These are phyloP conservation scores for Aspergillus udagawae DNA, from an alignment of 2,329 filamentous ascomycete genomes.

Conservation along the genomic window DNA sequence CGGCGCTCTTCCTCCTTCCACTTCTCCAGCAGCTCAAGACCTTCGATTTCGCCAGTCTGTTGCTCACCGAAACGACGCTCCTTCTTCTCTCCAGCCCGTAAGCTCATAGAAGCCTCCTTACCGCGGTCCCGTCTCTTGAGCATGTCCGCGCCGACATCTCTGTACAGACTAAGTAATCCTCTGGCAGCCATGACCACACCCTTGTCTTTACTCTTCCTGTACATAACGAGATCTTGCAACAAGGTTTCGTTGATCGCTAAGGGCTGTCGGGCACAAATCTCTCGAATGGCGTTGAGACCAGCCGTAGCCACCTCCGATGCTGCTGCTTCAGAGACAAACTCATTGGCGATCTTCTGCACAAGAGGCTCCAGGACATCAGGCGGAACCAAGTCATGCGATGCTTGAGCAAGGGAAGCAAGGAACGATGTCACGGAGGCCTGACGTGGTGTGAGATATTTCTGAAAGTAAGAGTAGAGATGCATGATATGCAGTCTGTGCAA, in stretches of 20 bases:
- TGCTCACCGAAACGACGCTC: slow-evolving; percentile 81
- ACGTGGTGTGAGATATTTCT: slow-evolving; percentile 82
- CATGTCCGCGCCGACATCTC: slow-evolving; percentile 85
- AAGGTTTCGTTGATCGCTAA: slow-evolving; percentile 94
- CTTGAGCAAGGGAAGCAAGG: slow-evolving; percentile 85
- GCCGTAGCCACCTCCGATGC: slow-evolving; percentile 88
- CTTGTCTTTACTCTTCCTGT: slow-evolving; percentile 96
- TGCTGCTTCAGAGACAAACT: slow-evolving; percentile 93
- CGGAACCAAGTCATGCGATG: slow-evolving; percentile 84
- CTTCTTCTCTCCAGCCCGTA: slow-evolving; percentile 70
- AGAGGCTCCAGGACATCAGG: slow-evolving; percentile 89
- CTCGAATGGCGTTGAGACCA: slow-evolving; percentile 88
- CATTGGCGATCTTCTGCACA: slow-evolving; percentile 92
- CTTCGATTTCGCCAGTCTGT: slow-evolving; percentile 76
- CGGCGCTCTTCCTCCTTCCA: slow-evolving; percentile 90
- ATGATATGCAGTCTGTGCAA: slow-evolving; percentile 89
- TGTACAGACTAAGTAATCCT: slow-evolving; percentile 82
- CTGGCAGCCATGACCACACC: slow-evolving; percentile 98
- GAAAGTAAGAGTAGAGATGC: slow-evolving; percentile 91
- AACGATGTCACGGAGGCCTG: slow-evolving; percentile 91
- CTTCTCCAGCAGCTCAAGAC: slow-evolving; percentile 82
- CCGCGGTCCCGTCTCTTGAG: slow-evolving; percentile 86
- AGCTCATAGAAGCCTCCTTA: slow-evolving; percentile 80
- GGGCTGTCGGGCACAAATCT: slow-evolving; percentile 88
- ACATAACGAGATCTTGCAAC: slow-evolving; percentile 93